Evolutionary conservation across 345 rosid genomes (phyloP), one percentile per base, ranked within the genome.

Genomic region (Ricinus communis): DNA sequence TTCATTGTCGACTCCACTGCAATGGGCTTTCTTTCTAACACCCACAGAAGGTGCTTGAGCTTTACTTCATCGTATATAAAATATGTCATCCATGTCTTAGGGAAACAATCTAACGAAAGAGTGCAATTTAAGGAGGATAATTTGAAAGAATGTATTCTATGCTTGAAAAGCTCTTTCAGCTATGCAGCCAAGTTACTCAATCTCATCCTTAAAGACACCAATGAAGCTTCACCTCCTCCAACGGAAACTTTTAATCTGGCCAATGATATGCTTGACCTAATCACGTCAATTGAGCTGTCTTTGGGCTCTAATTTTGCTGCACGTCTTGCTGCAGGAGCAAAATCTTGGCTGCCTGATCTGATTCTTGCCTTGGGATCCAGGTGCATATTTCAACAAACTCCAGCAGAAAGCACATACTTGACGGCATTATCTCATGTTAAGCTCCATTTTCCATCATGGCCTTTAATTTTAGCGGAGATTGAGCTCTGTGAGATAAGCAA

Each of bases 301-400:
- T 13, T 86, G 72, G 85, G 96, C 47, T 83, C 88, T 19, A 77
- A 76, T 56, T 82, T 70, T 14, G 91, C 93, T 28, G 79, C 79
- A 46, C 83, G 85, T 40, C 76, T 92, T 72, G 54, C 87, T 63
- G 76, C 88, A 51, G 87, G 75, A 66, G 80, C 82, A 52, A 90
- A 80, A 80, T 81, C 89, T 55, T 95, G 99, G 97, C 75, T 95
- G 71, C 96, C 97, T 53, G 99, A 95, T 88, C 68, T 92, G 80
- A 74, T 89, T 82, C 88, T 95, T 71, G 91, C 88, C 68, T 69
- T 95, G 70, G 97, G 90, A 58, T 87, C 82, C 66, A 70, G 78
- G 46, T 75, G 84, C 74, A 66, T 87, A 72, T 77, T 80, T 24
- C 59, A 79, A 53, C 76, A 73, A 59, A 83, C 69, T 69, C 74